A percentile compares a stretch with the other conserved stretches of the same genome.
These are phyloP conservation scores for Apostasia shenzhenica DNA, from an alignment of 106 monocot species.

Conservation along the genomic window DNA sequence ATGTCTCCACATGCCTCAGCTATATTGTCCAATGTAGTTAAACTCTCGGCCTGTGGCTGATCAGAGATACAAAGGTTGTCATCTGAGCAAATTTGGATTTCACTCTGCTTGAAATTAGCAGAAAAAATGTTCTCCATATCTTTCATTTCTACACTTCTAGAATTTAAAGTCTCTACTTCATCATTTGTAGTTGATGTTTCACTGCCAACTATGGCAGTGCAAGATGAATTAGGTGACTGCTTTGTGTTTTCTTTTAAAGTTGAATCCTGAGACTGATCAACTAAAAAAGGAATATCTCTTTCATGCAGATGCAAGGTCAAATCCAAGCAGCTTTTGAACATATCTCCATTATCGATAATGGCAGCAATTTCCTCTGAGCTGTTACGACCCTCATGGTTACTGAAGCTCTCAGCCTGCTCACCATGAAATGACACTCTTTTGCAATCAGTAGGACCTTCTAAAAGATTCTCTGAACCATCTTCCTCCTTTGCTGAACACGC, in stretches of 20 bases:
- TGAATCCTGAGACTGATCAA: constrained; percentile 7
- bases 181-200: neutral
- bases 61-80: constrained; percentile 9
- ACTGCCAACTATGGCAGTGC: neutral
- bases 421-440: constrained; percentile 9
- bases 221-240: constrained; percentile 14
- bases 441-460: constrained; percentile 2
- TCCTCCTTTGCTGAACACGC: constrained; percentile 12
- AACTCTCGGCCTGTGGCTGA: constrained; percentile 6
- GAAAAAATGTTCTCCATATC: constrained; percentile 5
- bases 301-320: constrained; percentile 26
- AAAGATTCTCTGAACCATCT: constrained; percentile 9
- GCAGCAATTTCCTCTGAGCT: constrained; percentile 12
- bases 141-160: constrained; percentile 5
- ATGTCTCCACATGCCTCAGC: constrained; percentile 7
- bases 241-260: constrained; percentile 14
- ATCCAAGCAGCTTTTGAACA: constrained; percentile 72
- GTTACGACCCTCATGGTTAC: neutral
- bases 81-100: constrained; percentile 5
- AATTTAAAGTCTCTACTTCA: constrained; percentile 7
- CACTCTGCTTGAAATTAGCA: constrained; percentile 8
- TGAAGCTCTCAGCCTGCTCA: constrained; percentile 10
- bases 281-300: constrained; percentile 17
- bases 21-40: constrained; percentile 11
- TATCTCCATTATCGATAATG: constrained; percentile 35